Conservation (phyloP, 441 rosid species). For the Codiaeum variegatum region DNA sequence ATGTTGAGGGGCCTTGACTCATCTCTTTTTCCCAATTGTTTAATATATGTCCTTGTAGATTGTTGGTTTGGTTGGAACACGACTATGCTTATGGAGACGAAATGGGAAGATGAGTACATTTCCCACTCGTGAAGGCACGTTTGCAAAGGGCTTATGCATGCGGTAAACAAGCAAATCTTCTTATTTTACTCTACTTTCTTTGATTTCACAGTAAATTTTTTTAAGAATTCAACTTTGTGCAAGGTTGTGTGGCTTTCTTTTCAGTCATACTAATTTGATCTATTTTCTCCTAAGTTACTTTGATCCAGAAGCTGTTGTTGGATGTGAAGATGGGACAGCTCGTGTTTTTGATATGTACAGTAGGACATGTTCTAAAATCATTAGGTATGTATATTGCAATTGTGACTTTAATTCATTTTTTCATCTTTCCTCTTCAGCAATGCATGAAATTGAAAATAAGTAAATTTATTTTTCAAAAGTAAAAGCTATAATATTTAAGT, state of each 20-base stretch:
- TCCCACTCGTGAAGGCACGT: constrained; percentile 65
- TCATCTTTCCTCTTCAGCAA: not conserved
- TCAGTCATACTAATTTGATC: constrained; percentile 10
- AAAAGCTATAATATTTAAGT: not conserved
- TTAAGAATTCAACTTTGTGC: not conserved
- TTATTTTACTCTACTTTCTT: not conserved
- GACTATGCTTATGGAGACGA: constrained; percentile 79
- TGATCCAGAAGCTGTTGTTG: constrained; percentile 89
- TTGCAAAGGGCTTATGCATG: constrained; percentile 71
- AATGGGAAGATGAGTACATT: constrained; percentile 64
- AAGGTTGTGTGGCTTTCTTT: not conserved
- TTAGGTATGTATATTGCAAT: constrained; percentile 39
- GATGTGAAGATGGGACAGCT: constrained; percentile 87
- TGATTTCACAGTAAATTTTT: not conserved
- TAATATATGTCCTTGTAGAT: constrained; percentile 38
- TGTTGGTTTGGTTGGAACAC: constrained; percentile 80
- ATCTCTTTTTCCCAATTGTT: constrained; percentile 3
- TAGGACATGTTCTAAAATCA: constrained; percentile 66
- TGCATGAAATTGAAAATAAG: not conserved
- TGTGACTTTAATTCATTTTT: not conserved
- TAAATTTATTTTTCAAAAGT: not conserved
- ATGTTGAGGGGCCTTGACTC: not conserved
- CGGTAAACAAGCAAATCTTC: constrained; percentile 44
- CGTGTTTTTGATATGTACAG: constrained; percentile 91
- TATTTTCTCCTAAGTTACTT: constrained; percentile 43